Percentiles rank a stretch among this genome's conserved stretches.
Evolutionary conservation across 2,329 filamentous ascomycete genomes (phyloP).

Genomic region (Cylindrodendrum hubeiense): DNA sequence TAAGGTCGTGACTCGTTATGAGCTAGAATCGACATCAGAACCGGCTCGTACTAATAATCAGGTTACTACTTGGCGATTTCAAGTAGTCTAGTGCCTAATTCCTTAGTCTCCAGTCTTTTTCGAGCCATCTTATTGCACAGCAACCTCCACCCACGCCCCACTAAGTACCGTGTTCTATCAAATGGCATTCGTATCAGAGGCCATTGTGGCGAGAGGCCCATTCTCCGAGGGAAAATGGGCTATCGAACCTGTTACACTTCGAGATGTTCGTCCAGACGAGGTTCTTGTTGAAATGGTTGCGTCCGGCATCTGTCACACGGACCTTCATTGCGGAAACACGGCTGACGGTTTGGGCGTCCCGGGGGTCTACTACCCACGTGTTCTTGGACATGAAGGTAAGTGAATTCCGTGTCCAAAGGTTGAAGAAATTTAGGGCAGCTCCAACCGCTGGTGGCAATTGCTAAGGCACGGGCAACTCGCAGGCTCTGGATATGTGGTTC

Average conservation of each 20-base stretch:
- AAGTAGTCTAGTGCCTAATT: no score
- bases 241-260: slow-evolving; percentile 46
- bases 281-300: slow-evolving; percentile 66
- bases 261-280: slow-evolving; percentile 55
- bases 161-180: background rate
- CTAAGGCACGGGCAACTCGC: background rate
- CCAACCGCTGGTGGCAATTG: background rate
- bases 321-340: slow-evolving; percentile 59
- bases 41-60: no score
- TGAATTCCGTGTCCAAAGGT: background rate
- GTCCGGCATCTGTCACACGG: slow-evolving; percentile 67
- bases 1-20: no score
- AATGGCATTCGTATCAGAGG: slow-evolving; percentile 45
- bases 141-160: no score
- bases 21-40: no score
- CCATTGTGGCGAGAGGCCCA: slow-evolving; percentile 47
- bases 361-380: slow-evolving; percentile 37
- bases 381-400: slow-evolving; percentile 66
- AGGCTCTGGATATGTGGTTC: slow-evolving; percentile 60
- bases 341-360: slow-evolving; percentile 28
- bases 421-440: no score
- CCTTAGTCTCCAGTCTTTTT: no score
- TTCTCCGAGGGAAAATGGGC: slow-evolving; percentile 49
- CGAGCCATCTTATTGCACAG: no score
- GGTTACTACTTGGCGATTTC: no score